Evolutionary conservation across 1,139 yeast genomes (phyloP).

Genomic region (Citeromyces hawaiiensis): DNA sequence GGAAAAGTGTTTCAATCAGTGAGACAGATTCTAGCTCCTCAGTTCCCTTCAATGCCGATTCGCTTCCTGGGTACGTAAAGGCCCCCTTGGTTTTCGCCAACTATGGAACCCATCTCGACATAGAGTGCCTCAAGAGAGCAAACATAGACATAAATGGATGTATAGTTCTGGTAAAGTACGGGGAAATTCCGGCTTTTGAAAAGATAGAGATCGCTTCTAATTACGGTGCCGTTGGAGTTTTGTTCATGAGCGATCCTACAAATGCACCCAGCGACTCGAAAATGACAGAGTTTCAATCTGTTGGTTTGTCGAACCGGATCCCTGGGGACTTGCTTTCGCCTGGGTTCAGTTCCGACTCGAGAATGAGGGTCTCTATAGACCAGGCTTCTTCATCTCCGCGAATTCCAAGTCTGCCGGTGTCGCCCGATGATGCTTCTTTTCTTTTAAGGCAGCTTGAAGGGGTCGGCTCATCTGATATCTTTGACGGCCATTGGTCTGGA

Average conservation of each 20-base stretch:
- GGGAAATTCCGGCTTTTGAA: conserved; percentile 33
- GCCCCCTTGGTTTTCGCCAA: conserved; percentile 46
- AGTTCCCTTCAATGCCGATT: conserved; percentile 56
- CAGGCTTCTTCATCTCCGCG: conserved; percentile 46
- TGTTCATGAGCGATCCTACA: conserved; percentile 35
- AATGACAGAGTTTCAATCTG: conserved; percentile 43
- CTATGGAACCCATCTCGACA: conserved; percentile 52
- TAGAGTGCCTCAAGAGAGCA: conserved; percentile 23
- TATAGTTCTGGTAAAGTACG: conserved; percentile 46
- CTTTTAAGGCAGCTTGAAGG: conserved; percentile 33
- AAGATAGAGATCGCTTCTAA: conserved; percentile 39
- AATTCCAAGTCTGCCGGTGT: conserved; percentile 66
- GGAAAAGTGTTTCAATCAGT: conserved; percentile 9
- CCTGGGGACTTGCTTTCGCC: conserved; percentile 78
- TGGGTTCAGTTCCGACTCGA: conserved; percentile 27
- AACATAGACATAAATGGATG: conserved; percentile 24
- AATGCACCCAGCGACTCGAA: conserved; percentile 9
- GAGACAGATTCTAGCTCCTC: conserved; percentile 3
- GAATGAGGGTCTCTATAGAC: conserved; percentile 19
- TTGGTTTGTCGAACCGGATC: conserved; percentile 49
- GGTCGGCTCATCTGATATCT: conserved; percentile 24
- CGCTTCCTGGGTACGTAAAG: conserved; percentile 41
- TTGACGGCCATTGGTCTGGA: conserved; percentile 26
- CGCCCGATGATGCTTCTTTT: conserved; percentile 51
- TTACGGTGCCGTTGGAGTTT: conserved; percentile 37